A percentile compares a stretch with the other conserved stretches of the same genome.
Conservation (phyloP, 352 stramenopile genomes). For the Phytophthora megakarya region DNA sequence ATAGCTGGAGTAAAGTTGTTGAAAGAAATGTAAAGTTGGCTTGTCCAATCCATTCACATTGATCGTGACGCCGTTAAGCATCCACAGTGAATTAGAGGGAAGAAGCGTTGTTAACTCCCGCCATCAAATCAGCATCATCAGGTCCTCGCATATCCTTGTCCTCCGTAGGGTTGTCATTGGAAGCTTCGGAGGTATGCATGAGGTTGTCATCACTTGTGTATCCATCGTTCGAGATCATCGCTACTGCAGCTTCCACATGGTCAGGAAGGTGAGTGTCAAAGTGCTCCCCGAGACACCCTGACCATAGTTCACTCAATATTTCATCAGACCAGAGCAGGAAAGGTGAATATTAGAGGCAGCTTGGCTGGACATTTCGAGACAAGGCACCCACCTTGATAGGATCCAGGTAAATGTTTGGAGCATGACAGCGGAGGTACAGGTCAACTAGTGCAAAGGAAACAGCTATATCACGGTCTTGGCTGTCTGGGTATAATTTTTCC, state of each 20-base stretch:
- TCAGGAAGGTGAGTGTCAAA: background rate
- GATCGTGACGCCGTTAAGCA: background rate
- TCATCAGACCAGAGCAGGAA: conserved; percentile 15
- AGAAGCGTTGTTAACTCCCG: no score
- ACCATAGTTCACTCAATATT: background rate
- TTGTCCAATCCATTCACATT: conserved; percentile 6
- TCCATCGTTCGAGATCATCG: conserved; percentile 5
- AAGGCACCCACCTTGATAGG: conserved; percentile 9
- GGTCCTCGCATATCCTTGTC: no score
- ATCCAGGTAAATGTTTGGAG: background rate
- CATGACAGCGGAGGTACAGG: background rate
- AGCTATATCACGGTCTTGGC: background rate
- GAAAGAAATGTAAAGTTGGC: background rate
- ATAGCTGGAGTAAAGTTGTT: background rate
- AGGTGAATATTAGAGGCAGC: conserved; percentile 3
- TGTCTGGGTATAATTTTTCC: conserved; percentile 3
- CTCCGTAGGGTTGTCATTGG: no score
- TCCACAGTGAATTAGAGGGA: conserved; percentile 9
- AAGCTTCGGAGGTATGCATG: no score
- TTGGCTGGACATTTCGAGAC: no score
- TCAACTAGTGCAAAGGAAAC: background rate
- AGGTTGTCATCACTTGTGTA: no score
- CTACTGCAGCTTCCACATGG: background rate
- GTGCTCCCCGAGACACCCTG: background rate
- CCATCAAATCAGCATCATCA: no score